A percentile compares a stretch with the other conserved stretches of the same genome.
These are phyloP conservation scores for Suhomyces maxii DNA, from an alignment of 1,139 yeast genomes.

Conservation along the genomic window DNA sequence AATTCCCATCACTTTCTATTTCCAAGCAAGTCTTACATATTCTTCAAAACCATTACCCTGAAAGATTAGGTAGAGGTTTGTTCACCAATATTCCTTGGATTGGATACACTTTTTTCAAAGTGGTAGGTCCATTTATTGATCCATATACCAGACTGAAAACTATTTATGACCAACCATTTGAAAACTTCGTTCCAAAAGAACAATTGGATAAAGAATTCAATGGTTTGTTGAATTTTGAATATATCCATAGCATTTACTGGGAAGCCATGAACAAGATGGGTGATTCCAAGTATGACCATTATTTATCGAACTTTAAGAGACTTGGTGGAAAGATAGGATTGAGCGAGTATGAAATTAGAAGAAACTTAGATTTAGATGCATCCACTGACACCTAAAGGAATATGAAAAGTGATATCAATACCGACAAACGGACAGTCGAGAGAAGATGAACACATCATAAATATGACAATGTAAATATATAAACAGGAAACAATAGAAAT, in stretches of 20 bases:
- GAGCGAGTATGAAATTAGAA: conserved; percentile 38
- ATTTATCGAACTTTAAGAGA: conserved; percentile 38
- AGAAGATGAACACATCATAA: too few relatives aligned
- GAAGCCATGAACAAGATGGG: conserved; percentile 42
- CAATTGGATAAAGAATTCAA: conserved; percentile 50
- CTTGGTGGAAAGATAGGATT: conserved; percentile 45
- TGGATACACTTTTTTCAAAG: conserved; percentile 48
- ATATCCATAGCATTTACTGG: conserved; percentile 47
- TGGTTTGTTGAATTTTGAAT: conserved; percentile 45
- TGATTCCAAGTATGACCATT: conserved; percentile 35
- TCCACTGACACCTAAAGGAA: neutral
- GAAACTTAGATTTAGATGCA: conserved; percentile 1
- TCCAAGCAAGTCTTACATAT: conserved; percentile 77
- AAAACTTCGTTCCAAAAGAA: conserved; percentile 44
- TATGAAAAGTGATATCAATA: neutral
- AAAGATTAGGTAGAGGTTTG: conserved; percentile 48
- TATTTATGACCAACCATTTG: conserved; percentile 50
- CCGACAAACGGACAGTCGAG: too few relatives aligned
- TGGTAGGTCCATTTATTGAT: conserved; percentile 51
- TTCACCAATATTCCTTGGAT: conserved; percentile 51
- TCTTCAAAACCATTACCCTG: conserved; percentile 82
- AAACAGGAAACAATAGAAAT: neutral
- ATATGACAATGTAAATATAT: neutral
- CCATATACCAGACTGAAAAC: conserved; percentile 52
- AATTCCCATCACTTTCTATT: conserved; percentile 45